These are phyloP conservation scores for Cutaneotrichosporon sp. DNA, from an alignment of 1,284 basidiomycete genomes.

Conservation along the genomic window DNA sequence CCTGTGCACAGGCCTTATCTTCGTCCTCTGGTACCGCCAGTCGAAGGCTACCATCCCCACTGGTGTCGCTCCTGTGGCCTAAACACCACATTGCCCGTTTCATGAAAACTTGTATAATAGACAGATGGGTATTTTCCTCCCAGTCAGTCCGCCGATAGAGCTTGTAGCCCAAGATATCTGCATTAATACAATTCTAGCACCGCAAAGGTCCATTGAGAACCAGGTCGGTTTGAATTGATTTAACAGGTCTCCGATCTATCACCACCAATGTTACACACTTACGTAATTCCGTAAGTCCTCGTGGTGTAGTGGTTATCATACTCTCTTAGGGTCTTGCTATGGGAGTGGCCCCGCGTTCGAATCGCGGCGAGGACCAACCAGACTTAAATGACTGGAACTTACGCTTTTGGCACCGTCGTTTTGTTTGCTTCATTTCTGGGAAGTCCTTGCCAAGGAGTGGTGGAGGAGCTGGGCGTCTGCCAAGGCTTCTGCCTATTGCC, in stretches of 20 bases:
- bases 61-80: neutral
- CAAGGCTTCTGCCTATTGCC: no score
- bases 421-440: no score
- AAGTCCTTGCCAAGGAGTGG: no score
- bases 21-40: conserved; percentile 42
- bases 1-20: conserved; percentile 39
- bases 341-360: conserved; percentile 3
- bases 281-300: neutral
- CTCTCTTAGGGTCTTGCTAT: neutral
- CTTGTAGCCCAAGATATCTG: no score
- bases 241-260: no score
- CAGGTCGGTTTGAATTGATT: no score
- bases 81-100: neutral
- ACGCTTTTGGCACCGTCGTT: neutral
- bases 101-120: neutral
- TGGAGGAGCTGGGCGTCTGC: no score
- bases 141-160: neutral
- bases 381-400: neutral
- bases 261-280: neutral
- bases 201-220: no score
- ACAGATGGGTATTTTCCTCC: neutral
- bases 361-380: conserved; percentile 3
- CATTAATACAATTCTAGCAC: no score
- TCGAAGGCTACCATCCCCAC: conserved; percentile 26
- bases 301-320: conserved; percentile 4